phyloP scores from a whole-genome alignment of 177 flowering plant species.

The Vitis hybrid region DNA sequence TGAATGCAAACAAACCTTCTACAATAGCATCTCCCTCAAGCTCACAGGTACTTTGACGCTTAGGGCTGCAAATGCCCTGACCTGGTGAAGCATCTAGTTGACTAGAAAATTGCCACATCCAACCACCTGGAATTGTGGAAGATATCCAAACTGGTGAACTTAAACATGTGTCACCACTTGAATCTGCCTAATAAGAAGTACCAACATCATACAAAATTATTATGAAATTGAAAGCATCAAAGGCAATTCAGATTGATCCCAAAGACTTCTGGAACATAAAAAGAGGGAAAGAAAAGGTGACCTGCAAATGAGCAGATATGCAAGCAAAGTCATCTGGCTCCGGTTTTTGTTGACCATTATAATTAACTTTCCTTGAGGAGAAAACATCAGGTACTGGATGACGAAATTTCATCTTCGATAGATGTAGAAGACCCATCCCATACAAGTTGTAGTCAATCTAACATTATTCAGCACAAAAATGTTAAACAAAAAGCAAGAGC shows the following conservation, averaged over 20 bases:
- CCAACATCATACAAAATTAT: slow-evolving; percentile 12
- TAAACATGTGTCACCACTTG: slow-evolving; percentile 23
- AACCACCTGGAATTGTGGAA: slow-evolving; percentile 65
- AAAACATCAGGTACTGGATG: slow-evolving; percentile 63
- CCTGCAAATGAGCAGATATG: slow-evolving; percentile 40
- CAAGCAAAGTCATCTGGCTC: slow-evolving; percentile 18
- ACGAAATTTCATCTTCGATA: slow-evolving; percentile 83
- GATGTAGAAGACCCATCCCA: slow-evolving; percentile 94
- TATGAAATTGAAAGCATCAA: background rate
- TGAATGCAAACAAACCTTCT: slow-evolving; percentile 55
- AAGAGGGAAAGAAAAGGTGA: slow-evolving; percentile 17
- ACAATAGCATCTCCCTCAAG: slow-evolving; percentile 89
- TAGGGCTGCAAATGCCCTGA: slow-evolving; percentile 23
- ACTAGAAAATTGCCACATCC: slow-evolving; percentile 64
- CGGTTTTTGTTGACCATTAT: slow-evolving; percentile 13
- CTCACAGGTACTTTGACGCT: slow-evolving; percentile 79
- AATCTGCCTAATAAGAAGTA: slow-evolving; percentile 63
- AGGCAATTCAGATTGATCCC: background rate
- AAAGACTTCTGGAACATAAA: background rate
- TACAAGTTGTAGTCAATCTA: slow-evolving; percentile 90
- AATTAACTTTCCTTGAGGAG: slow-evolving; percentile 22
- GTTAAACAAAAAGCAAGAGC: background rate
- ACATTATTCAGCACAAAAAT: background rate
- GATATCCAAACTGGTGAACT: slow-evolving; percentile 64
- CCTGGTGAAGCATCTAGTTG: slow-evolving; percentile 32